A percentile compares a stretch with the other conserved stretches of the same genome.
These are phyloP conservation scores for Floccularia luteovirens DNA, from an alignment of 768 basidiomycete genomes.

Conservation along the genomic window DNA sequence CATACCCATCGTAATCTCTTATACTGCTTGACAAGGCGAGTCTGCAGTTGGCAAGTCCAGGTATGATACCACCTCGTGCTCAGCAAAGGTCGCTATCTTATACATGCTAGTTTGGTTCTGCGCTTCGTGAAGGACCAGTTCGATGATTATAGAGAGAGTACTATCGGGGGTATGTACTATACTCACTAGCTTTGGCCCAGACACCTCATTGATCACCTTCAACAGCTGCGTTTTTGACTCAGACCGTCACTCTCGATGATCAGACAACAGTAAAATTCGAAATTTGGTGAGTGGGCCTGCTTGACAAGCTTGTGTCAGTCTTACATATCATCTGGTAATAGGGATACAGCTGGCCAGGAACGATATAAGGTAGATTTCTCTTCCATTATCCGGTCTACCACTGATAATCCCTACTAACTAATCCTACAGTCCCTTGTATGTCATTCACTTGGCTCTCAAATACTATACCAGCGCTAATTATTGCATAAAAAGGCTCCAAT, in stretches of 20 bases:
- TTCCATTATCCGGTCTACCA: constrained; percentile 6
- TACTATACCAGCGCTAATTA: constrained; percentile 5
- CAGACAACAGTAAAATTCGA: constrained; percentile 95
- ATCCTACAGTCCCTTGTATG: constrained; percentile 31
- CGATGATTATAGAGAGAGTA: constrained; percentile 92
- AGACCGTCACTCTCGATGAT: constrained; percentile 88
- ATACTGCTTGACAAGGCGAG: constrained; percentile 54
- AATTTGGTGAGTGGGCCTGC: constrained; percentile 63
- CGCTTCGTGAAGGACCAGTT: constrained; percentile 97
- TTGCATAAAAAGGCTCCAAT: constrained; percentile 63
- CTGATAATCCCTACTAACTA: constrained; percentile 9
- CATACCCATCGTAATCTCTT: constrained; percentile 9
- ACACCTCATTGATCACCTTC: constrained; percentile 10
- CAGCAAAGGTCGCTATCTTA: constrained; percentile 14
- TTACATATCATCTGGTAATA: constrained; percentile 15
- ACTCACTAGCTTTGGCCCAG: background rate
- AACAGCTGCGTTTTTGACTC: constrained; percentile 94
- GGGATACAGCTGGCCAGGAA: constrained; percentile 96
- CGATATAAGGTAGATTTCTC: constrained; percentile 69
- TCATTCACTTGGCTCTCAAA: constrained; percentile 26
- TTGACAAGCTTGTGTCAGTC: background rate
- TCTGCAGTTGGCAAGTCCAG: constrained; percentile 97
- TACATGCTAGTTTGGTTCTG: constrained; percentile 68
- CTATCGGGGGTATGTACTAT: constrained; percentile 68
- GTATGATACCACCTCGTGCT: constrained; percentile 31